These are phyloP conservation scores for Eimeria acervulina DNA, from an alignment of 169 alveolate species.

Conservation along the genomic window DNA sequence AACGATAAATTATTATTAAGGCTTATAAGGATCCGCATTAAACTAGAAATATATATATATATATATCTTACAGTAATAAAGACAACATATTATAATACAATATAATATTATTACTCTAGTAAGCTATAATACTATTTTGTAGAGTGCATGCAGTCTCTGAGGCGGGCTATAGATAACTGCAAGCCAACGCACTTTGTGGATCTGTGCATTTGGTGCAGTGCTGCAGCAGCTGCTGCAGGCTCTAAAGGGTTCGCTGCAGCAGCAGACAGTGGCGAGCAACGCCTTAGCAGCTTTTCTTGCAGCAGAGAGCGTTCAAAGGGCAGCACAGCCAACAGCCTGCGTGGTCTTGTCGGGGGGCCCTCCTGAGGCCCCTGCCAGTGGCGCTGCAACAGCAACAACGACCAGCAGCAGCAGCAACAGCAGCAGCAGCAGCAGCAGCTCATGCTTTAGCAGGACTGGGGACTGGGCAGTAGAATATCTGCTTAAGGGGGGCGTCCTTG, in stretches of 20 bases:
- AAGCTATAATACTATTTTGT: no score
- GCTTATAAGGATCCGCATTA: no score
- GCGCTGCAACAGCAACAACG: not conserved
- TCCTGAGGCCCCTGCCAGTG: not conserved
- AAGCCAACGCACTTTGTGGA: not conserved
- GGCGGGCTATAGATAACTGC: no score
- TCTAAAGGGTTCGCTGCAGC: conserved; percentile 44
- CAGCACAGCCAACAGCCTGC: not conserved
- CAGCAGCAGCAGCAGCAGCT: not conserved
- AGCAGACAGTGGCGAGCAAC: conserved; percentile 29
- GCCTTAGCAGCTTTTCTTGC: conserved; percentile 22
- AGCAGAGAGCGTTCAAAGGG: not conserved
- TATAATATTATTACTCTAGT: no score
- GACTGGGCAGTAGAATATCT: not conserved
- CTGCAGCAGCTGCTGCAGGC: conserved; percentile 53
- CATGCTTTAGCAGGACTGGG: not conserved
- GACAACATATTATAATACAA: no score
- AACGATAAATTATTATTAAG: no score
- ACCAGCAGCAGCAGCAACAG: conserved; percentile 13
- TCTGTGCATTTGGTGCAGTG: not conserved
- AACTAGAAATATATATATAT: no score
- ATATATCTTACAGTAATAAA: no score
- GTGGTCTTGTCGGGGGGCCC: not conserved
- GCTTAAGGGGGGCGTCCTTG: conserved; percentile 24
- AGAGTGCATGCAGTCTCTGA: no score